A percentile compares a stretch with the other conserved stretches of the same genome.
Conservation (phyloP, 306 rosid species). For the Ochetophila trinervis region DNA sequence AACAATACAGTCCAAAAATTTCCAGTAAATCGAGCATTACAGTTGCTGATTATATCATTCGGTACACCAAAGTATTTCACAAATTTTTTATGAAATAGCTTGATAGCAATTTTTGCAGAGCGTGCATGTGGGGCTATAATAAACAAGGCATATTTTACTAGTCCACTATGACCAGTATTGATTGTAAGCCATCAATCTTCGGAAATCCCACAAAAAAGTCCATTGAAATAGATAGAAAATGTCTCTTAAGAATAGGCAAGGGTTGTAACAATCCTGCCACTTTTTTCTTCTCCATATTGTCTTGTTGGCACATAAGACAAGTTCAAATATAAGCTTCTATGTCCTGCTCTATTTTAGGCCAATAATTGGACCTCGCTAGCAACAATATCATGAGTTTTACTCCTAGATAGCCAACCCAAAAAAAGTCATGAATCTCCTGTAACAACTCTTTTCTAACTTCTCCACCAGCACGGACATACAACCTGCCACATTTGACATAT, state of each 20-base stretch:
- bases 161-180: neutral
- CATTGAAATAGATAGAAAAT: neutral
- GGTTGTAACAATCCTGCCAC: neutral
- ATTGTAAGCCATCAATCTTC: neutral
- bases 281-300: neutral
- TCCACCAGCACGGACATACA: no score
- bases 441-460: no score
- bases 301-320: neutral
- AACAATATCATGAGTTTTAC: neutral
- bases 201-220: neutral
- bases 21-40: no score
- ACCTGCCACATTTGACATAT: no score
- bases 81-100: neutral
- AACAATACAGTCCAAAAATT: no score
- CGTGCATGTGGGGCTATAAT: neutral
- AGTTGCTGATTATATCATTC: no score
- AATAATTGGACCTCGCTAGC: neutral
- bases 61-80: no score
- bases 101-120: neutral
- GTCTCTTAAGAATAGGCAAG: neutral
- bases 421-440: no score
- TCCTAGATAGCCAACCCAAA: no score
- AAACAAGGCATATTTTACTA: constrained; percentile 6
- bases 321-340: neutral
- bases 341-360: neutral